Evolutionary conservation across 164 flowering plant species (phyloP), one percentile per base, ranked within the genome.

Genomic region (Macadamia tetraphylla): DNA sequence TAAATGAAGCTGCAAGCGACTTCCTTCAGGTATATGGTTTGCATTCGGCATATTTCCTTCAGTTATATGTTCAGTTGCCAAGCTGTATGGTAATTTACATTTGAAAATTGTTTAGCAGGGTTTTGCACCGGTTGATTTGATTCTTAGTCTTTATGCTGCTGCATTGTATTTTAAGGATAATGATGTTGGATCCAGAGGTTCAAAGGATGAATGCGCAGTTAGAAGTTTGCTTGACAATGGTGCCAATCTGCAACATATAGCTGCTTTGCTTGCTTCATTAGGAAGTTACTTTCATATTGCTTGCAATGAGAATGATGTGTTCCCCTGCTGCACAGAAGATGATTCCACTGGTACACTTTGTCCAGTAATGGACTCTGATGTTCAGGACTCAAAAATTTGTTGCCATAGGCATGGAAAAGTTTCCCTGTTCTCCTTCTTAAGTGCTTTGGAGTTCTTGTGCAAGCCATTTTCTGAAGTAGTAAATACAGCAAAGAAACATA

Each of bases 361-460:
- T 71, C 62, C 70, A 52, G 60, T 62, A 55, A 35, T 43, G 30
- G 68, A 61, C 57, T 65, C 58, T 60, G 42, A 64, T 59, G 3
- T 13, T 72, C 64, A 68, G 62, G 32, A 63, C 17, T 73, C 68
- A 58, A 59, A 42, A 59, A 12, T 43, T 40, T 73, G 79, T 63
- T 61, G 43, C 18, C 43, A 60, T 59, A 60, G 62, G 56, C 79
- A 75, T 30, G 74, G 78, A 64, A 74, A 64, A 15, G 73, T 67
- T 56, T 76, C 81, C 63, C 17, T 78, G 51, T 68, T 65, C 5
- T 74, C 75, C 17, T 86, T 82, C 78, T 77, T 81, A 63, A 74
- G 79, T 68, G 91, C 92, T 18, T 67, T 90, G 76, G 78, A 77
- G 63, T 89, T 88, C 74, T 76, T 91, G 73, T 89, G 96, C 70